phyloP scores from a whole-genome alignment of 2,329 filamentous ascomycete genomes.

The Aspergillus novofumigatus region DNA sequence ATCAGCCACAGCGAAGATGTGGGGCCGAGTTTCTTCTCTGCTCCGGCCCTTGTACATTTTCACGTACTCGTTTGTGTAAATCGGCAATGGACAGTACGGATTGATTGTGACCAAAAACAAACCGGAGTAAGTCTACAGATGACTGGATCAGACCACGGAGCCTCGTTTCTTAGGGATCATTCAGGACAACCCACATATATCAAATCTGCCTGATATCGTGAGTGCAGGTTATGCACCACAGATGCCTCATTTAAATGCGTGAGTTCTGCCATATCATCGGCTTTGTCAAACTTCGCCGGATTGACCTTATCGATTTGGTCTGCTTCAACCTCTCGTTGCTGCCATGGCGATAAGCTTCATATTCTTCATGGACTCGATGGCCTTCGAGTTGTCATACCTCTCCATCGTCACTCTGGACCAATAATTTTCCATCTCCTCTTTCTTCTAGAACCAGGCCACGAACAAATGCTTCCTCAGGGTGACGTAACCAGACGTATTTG shows the following conservation, averaged over 20 bases:
- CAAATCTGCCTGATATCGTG: constrained; percentile 89
- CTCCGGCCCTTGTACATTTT: constrained; percentile 95
- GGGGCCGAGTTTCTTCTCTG: constrained; percentile 90
- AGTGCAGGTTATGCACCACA: constrained; percentile 93
- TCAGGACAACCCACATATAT: constrained; percentile 62
- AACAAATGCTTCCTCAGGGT: constrained; percentile 81
- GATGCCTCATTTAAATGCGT: constrained; percentile 97
- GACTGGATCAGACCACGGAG: background rate
- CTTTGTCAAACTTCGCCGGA: constrained; percentile 98
- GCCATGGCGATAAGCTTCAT: constrained; percentile 18
- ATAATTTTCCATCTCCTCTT: constrained; percentile 60
- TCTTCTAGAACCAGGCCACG: constrained; percentile 91
- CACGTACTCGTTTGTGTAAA: constrained; percentile 94
- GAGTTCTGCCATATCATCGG: constrained; percentile 97
- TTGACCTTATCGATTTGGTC: constrained; percentile 98
- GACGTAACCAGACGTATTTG: constrained; percentile 95
- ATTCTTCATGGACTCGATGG: background rate
- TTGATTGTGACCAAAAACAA: constrained; percentile 96
- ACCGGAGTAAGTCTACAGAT: constrained; percentile 78
- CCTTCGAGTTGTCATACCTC: constrained; percentile 54
- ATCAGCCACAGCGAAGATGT: constrained; percentile 97
- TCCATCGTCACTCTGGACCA: constrained; percentile 92
- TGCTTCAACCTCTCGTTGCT: constrained; percentile 81
- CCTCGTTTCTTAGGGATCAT: background rate
- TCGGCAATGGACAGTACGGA: constrained; percentile 89